These are phyloP conservation scores for Xylogone sp. DNA, from an alignment of 2,329 filamentous ascomycete species.

Conservation along the genomic window DNA sequence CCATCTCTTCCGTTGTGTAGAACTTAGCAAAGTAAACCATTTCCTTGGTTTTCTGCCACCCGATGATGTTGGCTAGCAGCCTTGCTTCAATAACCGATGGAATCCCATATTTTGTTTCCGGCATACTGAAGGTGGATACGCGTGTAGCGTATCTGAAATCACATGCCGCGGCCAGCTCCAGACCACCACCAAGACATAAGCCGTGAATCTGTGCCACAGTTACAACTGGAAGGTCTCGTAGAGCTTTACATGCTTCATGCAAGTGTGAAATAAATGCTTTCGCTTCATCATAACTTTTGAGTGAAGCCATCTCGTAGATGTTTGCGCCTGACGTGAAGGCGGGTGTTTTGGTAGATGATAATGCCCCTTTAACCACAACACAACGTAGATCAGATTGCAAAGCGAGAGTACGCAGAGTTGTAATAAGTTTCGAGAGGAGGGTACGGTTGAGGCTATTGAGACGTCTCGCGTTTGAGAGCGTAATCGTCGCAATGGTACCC, in stretches of 20 bases:
- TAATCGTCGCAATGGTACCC: neutral
- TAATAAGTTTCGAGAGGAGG: neutral
- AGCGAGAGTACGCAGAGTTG: neutral
- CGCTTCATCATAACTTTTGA: neutral
- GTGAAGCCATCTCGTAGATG: neutral
- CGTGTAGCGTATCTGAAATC: neutral
- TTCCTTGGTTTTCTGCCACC: conserved; percentile 1
- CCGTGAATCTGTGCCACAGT: neutral
- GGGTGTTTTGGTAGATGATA: neutral
- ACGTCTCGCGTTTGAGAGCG: neutral
- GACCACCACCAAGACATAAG: neutral
- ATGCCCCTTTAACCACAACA: neutral
- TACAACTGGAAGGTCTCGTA: neutral
- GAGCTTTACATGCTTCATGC: neutral
- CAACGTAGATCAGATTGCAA: neutral
- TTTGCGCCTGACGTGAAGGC: conserved; percentile 1
- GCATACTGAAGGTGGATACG: neutral
- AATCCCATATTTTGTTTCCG: conserved; percentile 1
- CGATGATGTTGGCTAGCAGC: conserved; percentile 1
- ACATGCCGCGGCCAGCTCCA: neutral
- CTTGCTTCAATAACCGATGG: neutral
- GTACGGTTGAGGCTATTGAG: neutral
- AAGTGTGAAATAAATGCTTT: neutral
- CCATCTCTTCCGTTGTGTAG: neutral
- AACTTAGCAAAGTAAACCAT: conserved; percentile 2